These are phyloP conservation scores for Tulasnella sp. DNA, from an alignment of 768 basidiomycete species.

Conservation along the genomic window DNA sequence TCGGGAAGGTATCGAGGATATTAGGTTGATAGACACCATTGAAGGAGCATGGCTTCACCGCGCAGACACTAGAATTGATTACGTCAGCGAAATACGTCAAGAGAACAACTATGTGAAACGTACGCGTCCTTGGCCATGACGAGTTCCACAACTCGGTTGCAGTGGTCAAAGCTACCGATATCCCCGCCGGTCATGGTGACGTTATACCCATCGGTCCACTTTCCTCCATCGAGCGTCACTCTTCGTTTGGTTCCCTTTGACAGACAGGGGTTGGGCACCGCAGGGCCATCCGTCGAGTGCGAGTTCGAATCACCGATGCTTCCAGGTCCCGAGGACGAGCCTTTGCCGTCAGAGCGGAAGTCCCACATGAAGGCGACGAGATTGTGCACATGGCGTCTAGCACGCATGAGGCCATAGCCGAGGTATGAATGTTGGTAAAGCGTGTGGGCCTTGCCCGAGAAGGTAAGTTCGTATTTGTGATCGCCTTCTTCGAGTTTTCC, in stretches of 20 bases:
- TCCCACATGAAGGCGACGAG: constrained; percentile 84
- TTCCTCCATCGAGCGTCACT: constrained; percentile 63
- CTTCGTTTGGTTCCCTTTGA: constrained; percentile 62
- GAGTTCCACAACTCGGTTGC: constrained; percentile 78
- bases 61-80: constrained; percentile 61
- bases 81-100: background rate
- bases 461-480: constrained; percentile 84
- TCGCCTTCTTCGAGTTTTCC: constrained; percentile 71
- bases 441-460: constrained; percentile 69
- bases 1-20: constrained; percentile 82
- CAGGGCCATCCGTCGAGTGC: constrained; percentile 36
- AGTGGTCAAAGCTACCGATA: constrained; percentile 82
- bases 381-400: constrained; percentile 80
- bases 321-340: constrained; percentile 8
- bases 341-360: constrained; percentile 40
- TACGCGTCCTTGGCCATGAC: constrained; percentile 95
- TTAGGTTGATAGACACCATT: constrained; percentile 97
- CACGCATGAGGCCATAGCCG: constrained; percentile 93
- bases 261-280: constrained; percentile 76
- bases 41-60: constrained; percentile 93
- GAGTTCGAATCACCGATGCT: constrained; percentile 37
- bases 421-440: constrained; percentile 98
- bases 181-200: constrained; percentile 87
- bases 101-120: constrained; percentile 44
- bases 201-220: constrained; percentile 47